phyloP scores from a whole-genome alignment of 2,329 filamentous ascomycete genomes.

The Fusarium nodosum region DNA sequence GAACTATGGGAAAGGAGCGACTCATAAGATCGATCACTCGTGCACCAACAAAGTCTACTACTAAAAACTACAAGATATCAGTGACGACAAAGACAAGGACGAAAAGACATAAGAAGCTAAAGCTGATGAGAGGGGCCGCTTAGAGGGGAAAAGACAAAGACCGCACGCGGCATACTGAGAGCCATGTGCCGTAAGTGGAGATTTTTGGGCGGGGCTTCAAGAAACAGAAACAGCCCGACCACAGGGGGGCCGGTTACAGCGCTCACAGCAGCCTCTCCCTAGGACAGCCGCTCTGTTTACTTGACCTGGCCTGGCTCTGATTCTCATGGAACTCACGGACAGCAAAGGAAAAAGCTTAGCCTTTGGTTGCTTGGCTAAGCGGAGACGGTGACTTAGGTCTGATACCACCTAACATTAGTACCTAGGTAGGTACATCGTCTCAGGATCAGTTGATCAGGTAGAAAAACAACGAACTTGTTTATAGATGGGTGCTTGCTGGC shows the following conservation, averaged over 20 bases:
- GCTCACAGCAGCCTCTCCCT: not conserved
- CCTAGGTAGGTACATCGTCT: constrained; percentile 30
- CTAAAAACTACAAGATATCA: constrained; percentile 3
- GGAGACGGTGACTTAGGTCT: not conserved
- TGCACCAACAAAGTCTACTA: not conserved
- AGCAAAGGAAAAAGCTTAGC: constrained; percentile 7
- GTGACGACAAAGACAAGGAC: constrained; percentile 35
- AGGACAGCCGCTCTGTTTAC: not conserved
- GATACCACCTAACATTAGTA: constrained; percentile 21
- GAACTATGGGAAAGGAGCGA: constrained; percentile 19
- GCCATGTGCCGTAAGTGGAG: constrained; percentile 32
- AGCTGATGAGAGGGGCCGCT: constrained; percentile 35
- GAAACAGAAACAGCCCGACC: constrained; percentile 12
- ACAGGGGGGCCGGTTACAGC: constrained; percentile 6
- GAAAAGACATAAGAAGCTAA: constrained; percentile 14
- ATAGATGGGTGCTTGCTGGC: not conserved
- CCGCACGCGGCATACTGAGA: constrained; percentile 38
- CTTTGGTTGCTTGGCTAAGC: constrained; percentile 7
- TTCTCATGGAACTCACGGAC: not conserved
- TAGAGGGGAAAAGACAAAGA: constrained; percentile 19
- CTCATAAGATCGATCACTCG: constrained; percentile 40
- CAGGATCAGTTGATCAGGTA: constrained; percentile 28
- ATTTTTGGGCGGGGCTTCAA: constrained; percentile 21
- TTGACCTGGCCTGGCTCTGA: not conserved
- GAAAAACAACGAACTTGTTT: not conserved